phyloP scores from a whole-genome alignment of 805 yeast genomes.

The Lachancea cidri region DNA sequence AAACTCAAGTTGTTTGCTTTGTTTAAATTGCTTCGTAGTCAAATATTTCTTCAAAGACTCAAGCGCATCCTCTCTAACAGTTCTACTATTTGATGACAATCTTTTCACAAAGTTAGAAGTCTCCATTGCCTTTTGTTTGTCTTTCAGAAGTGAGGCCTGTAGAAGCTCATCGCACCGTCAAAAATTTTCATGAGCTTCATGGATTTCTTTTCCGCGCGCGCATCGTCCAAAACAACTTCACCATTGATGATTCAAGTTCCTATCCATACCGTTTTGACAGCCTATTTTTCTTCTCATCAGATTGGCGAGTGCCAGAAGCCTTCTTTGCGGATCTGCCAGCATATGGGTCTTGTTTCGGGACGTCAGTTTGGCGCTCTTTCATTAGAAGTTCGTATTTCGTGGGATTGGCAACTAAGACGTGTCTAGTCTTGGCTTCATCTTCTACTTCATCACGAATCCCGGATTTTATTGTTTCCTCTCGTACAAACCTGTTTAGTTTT shows the following conservation, averaged over 20 bases:
- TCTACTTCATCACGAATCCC: conserved; percentile 27
- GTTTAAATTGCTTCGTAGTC: conserved; percentile 39
- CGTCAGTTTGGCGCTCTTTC: conserved; percentile 9
- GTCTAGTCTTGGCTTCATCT: conserved; percentile 22
- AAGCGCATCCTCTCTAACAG: conserved; percentile 68
- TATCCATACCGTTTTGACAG: conserved; percentile 23
- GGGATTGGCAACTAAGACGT: conserved; percentile 34
- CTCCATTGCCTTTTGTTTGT: conserved; percentile 23
- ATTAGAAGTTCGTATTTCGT: conserved; percentile 28
- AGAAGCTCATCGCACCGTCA: neutral
- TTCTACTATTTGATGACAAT: conserved; percentile 74
- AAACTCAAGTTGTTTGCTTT: conserved; percentile 45
- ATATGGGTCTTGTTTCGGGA: conserved; percentile 6
- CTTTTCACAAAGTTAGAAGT: conserved; percentile 62
- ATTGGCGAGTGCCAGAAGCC: conserved; percentile 21
- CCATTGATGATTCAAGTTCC: neutral
- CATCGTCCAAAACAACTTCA: neutral
- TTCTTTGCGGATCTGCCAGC: conserved; percentile 14
- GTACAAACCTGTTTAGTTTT: conserved; percentile 45
- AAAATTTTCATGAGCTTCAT: neutral
- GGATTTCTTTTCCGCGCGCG: neutral
- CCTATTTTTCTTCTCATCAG: conserved; percentile 12
- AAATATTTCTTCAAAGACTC: conserved; percentile 58
- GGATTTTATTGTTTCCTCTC: conserved; percentile 35
- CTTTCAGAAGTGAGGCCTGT: neutral